Percentiles rank a stretch among this genome's conserved stretches.
Conservation (phyloP, 495 filamentous ascomycete genomes). For the Tuber aestivum region DNA sequence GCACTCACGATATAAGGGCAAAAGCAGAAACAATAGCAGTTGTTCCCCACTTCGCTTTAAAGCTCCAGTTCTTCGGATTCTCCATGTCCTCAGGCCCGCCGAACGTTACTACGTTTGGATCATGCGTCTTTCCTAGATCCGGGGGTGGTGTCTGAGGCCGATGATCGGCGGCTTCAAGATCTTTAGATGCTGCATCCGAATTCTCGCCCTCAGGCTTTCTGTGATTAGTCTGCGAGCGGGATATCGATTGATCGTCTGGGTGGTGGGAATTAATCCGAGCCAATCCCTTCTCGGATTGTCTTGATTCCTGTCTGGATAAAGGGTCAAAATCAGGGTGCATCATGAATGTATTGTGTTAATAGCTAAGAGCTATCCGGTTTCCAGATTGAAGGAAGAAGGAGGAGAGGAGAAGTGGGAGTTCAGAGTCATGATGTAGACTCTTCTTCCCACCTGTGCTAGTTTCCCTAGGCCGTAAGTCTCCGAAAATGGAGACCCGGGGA, state of each 20-base stretch:
- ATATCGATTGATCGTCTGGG: background rate
- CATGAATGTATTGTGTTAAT: background rate
- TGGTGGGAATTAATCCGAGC: background rate
- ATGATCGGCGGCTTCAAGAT: background rate
- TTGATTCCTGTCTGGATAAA: background rate
- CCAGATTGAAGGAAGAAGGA: background rate
- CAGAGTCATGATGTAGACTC: background rate
- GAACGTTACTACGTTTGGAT: conserved; percentile 45
- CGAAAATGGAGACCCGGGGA: too few relatives aligned
- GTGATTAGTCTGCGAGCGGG: background rate
- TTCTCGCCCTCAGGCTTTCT: background rate
- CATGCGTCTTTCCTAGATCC: background rate
- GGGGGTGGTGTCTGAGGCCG: background rate
- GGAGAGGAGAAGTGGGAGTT: background rate
- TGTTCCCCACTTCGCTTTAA: conserved; percentile 58
- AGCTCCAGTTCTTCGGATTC: conserved; percentile 59
- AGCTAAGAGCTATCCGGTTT: background rate
- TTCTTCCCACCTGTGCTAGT: background rate
- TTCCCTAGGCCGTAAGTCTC: too few relatives aligned
- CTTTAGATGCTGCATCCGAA: background rate
- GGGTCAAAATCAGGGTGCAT: background rate
- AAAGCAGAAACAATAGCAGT: conserved; percentile 56
- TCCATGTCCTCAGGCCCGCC: conserved; percentile 54
- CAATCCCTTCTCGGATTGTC: background rate
- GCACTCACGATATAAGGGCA: conserved; percentile 62